Evolutionary conservation across 2,329 filamentous ascomycete genomes (phyloP), one percentile per base, ranked within the genome.

Genomic region (Alternaria dauci): DNA sequence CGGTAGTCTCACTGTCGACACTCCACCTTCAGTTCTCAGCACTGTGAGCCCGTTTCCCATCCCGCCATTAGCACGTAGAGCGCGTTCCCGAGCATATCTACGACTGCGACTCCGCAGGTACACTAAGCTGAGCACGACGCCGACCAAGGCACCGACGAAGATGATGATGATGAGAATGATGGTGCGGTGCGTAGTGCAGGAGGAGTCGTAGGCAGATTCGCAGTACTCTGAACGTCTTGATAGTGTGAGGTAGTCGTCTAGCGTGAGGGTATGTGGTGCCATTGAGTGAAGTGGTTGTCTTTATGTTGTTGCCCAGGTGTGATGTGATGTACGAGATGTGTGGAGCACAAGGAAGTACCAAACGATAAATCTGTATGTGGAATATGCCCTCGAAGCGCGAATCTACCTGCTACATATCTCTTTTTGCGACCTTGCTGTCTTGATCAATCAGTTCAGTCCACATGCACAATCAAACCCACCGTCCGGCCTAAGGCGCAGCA

Each of bases 161-260:
- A 68, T 44, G 26, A 72, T 63, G 39, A 72, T 70, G 56, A 62
- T 43, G 16, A 70, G 56, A 30, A 73, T 39, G 55, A 65, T 52
- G 50, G 61, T 70, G 52, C 71, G 71, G 47, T 73, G 66, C 8
- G 65, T 65, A 14, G 41, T 36, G 60, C 61, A 60, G 8, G 57
- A 64, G 23, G 62, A 61, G 32, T 61, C 57, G 53, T 63, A 55
- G 50, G 60, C 64, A 25, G 52, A 55, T 43, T 54, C 47, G 61
- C 60, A 68, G 43, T 57, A 44, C 39, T 55, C 59, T 41, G 62
- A 62, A 18, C 64, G 64, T 57, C 55, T 67, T 44, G 58, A 55
- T 7, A 65, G 32, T 28, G 23, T n/a, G 14, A 8, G 28, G 30
- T 28, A 44, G 16, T 41, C 28, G 20, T 39, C 25, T 8, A 32